Base-by-base conservation (phyloP, 2,329 filamentous ascomycete genomes). In the Saccharata proteae region DNA sequence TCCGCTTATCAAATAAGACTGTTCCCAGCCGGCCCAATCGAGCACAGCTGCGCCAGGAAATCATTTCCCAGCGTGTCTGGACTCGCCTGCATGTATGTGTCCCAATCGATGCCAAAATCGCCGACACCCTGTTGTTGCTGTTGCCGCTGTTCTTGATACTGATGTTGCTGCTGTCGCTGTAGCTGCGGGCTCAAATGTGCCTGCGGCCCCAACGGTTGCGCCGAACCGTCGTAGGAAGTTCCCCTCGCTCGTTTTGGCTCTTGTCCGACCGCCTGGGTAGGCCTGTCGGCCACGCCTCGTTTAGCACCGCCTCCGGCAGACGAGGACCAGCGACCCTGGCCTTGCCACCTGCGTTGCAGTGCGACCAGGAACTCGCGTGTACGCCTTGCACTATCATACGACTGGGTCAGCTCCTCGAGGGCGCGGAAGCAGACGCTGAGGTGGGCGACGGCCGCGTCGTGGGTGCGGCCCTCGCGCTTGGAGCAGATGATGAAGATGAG, bases 401-500 rank as follows among this genome's bases (percentile, higher is more conserved):
- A 26, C 17, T 35, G 33, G 9, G 33, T 35, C 9, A 35, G 29
- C 7, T 35, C 33, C 14, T 35, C 33, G 9, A 35, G 24, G 3
- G 33, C 33, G 11, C 33, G 28, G 33, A 35, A 35, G 24, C 33
- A 35, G 22, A 35, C 33, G 28, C 33, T 35, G 3, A 35, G 33
- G 6, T 35, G 29, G 8, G 33, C 26, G 11, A 35, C 27, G 22
- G 32, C 32, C 16, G 29, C 30, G 11, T 35, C 32, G 2, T 22
- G 32, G 6, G 32, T 29, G 15, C 15, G n/a, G 14, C 32, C 32
- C 7, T 27, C 16, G 17, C 30, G 32, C 23, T 35, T 35, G 15
- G 33, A 35, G 23, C 38, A 39, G 11, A 37, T 37, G 12, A 38
- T 35, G 17, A 37, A 32, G 6, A 38, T 37, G 12, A 38, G 29